A percentile compares a stretch with the other conserved stretches of the same genome.
Conservation (phyloP, 441 rosid genomes). For the Monsonia emarginata region DNA sequence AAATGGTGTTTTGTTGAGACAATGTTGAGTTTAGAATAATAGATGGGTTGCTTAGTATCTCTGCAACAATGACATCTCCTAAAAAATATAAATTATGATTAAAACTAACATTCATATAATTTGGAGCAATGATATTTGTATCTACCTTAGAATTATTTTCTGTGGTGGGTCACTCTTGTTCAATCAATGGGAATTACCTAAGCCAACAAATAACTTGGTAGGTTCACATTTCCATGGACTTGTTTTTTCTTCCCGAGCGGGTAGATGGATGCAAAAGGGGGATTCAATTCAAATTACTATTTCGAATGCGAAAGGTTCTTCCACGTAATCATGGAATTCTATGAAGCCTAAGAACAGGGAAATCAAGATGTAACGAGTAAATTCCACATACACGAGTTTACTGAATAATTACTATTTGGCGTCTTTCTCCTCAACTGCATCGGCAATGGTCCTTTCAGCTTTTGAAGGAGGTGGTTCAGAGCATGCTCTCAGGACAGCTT, state of each 20-base stretch:
- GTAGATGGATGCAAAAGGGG: conserved; percentile 22
- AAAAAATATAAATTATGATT: not conserved
- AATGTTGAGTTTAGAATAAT: conserved; percentile 18
- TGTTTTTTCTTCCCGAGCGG: conserved; percentile 12
- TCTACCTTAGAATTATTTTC: not conserved
- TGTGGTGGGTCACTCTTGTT: not conserved
- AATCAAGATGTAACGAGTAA: not conserved
- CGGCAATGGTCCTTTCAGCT: conserved; percentile 23
- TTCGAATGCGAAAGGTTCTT: conserved; percentile 15
- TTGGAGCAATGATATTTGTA: not conserved
- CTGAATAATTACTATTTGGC: not conserved
- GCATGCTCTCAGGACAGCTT: conserved; percentile 68
- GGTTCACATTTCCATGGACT: conserved; percentile 3
- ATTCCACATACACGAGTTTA: not conserved
- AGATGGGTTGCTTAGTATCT: conserved; percentile 39
- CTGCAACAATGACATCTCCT: conserved; percentile 50
- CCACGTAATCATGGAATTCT: conserved; percentile 17
- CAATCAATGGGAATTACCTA: not conserved
- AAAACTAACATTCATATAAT: not conserved
- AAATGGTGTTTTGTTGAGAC: conserved; percentile 25
- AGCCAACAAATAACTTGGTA: not conserved
- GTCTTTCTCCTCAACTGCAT: conserved; percentile 22
- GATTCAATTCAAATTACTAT: conserved; percentile 28
- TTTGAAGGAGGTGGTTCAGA: conserved; percentile 42
- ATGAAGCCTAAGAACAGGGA: conserved; percentile 7